A percentile compares a stretch with the other conserved stretches of the same genome.
phyloP scores from a whole-genome alignment of 2,329 filamentous ascomycete genomes.

The Trichoderma atroviride region DNA sequence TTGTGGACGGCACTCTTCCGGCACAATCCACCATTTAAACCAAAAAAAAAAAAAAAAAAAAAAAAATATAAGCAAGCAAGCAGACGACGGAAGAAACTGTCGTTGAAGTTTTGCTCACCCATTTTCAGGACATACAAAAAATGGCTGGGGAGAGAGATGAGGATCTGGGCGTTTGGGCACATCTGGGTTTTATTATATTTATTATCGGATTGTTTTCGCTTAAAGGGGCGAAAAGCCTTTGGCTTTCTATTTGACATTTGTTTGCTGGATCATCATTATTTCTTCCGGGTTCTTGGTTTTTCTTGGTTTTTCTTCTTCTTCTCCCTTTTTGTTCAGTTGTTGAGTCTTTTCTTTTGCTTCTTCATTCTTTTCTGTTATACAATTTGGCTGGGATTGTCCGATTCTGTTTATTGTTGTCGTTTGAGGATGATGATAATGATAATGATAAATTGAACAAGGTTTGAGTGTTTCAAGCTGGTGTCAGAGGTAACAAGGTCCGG shows the following conservation, averaged over 20 bases:
- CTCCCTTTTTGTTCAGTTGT: background rate
- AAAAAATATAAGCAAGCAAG: background rate
- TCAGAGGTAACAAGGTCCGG: background rate
- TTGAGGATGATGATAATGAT: constrained; percentile 23
- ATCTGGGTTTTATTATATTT: background rate
- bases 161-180: constrained; percentile 7
- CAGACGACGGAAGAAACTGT: background rate
- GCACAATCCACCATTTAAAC: background rate
- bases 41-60: background rate
- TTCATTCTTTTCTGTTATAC: background rate
- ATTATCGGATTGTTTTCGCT: background rate
- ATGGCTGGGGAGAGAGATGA: background rate
- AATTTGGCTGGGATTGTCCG: background rate
- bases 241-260: background rate
- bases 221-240: background rate
- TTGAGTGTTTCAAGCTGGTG: constrained; percentile 22
- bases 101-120: background rate
- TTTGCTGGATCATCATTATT: background rate
- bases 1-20: constrained; percentile 30
- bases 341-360: background rate
- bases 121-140: background rate
- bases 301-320: too few relatives aligned
- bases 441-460: background rate
- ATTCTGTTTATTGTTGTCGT: constrained; percentile 18
- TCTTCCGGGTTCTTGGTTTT: background rate